A percentile compares a stretch with the other conserved stretches of the same genome.
Evolutionary conservation across 2,329 filamentous ascomycete species (phyloP).

Genomic region (Epichloe baconii): DNA sequence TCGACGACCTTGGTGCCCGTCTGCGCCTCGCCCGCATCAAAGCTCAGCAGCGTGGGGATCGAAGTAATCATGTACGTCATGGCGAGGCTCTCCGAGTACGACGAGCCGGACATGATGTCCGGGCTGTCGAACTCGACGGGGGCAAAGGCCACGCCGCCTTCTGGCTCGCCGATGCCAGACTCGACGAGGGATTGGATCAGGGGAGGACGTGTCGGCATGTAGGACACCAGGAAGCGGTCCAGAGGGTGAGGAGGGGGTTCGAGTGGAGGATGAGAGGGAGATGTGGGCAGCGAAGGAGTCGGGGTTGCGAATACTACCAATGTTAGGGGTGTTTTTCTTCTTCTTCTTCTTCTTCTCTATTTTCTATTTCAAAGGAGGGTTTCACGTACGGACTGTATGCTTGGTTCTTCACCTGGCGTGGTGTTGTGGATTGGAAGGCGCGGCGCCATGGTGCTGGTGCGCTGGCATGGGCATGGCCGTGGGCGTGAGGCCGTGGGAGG

Average conservation of each 20-base stretch:
- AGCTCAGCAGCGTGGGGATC: slow-evolving; percentile 44
- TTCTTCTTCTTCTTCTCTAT: neutral
- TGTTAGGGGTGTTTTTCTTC: too few relatives aligned
- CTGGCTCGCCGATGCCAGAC: slow-evolving; percentile 37
- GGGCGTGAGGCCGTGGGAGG: neutral
- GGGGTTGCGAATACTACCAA: slow-evolving; percentile 36
- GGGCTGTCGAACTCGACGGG: slow-evolving; percentile 44
- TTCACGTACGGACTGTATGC: slow-evolving; percentile 9
- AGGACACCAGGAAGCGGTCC: slow-evolving; percentile 45
- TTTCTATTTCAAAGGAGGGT: neutral
- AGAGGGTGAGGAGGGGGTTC: slow-evolving; percentile 44
- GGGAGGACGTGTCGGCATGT: slow-evolving; percentile 39
- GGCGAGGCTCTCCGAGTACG: slow-evolving; percentile 25
- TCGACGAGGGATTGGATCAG: slow-evolving; percentile 35
- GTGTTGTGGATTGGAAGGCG: slow-evolving; percentile 6
- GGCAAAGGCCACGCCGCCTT: slow-evolving; percentile 42
- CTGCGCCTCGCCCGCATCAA: slow-evolving; percentile 41
- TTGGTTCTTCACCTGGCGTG: slow-evolving; percentile 10
- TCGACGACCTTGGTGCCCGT: slow-evolving; percentile 35
- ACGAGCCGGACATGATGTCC: slow-evolving; percentile 33
- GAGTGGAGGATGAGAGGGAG: slow-evolving; percentile 38
- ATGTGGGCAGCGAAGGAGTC: slow-evolving; percentile 43
- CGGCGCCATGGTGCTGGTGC: neutral
- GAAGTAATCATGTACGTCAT: slow-evolving; percentile 45
- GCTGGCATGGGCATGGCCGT: too few relatives aligned